Percentiles rank a stretch among this genome's conserved stretches.
phyloP scores from a whole-genome alignment of 2,329 filamentous ascomycete genomes.

The Hypoxylon sp. region DNA sequence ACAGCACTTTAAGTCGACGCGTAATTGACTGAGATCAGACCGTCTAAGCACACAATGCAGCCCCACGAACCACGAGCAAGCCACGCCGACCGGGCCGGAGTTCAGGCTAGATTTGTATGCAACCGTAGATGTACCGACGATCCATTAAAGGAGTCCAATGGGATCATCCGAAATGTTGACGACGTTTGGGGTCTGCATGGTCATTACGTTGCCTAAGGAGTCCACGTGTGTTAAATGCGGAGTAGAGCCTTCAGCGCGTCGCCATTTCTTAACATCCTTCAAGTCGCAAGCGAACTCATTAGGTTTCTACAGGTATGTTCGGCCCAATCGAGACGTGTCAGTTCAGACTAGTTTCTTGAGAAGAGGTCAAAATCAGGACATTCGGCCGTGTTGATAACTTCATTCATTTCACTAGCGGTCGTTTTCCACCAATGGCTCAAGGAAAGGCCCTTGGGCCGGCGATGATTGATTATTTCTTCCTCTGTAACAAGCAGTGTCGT shows the following conservation, averaged over 20 bases:
- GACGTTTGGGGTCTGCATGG: conserved; percentile 9
- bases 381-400: conserved; percentile 10
- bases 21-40: conserved; percentile 24
- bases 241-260: conserved; percentile 6
- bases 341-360: not conserved
- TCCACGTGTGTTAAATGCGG: conserved; percentile 26
- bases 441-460: not conserved
- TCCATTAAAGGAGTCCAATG: conserved; percentile 20
- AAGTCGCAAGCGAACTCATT: conserved; percentile 11
- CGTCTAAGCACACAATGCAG: conserved; percentile 12
- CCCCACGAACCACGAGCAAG: conserved; percentile 19
- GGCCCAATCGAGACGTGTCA: not conserved
- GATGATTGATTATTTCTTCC: conserved; percentile 57
- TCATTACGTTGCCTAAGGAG: conserved; percentile 22
- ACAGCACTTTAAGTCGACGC: conserved; percentile 27
- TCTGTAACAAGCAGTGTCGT: conserved; percentile 84
- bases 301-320: conserved; percentile 12
- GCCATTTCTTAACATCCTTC: not conserved
- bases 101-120: conserved; percentile 16
- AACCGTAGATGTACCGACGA: conserved; percentile 23
- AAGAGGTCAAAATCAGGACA: conserved; percentile 3
- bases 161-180: conserved; percentile 6
- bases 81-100: conserved; percentile 18
- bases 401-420: conserved; percentile 1
- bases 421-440: conserved; percentile 8